Evolutionary conservation across 176 grass and related monocot genomes (phyloP), one percentile per base, ranked within the genome.

Genomic region (Otatea glauca): DNA sequence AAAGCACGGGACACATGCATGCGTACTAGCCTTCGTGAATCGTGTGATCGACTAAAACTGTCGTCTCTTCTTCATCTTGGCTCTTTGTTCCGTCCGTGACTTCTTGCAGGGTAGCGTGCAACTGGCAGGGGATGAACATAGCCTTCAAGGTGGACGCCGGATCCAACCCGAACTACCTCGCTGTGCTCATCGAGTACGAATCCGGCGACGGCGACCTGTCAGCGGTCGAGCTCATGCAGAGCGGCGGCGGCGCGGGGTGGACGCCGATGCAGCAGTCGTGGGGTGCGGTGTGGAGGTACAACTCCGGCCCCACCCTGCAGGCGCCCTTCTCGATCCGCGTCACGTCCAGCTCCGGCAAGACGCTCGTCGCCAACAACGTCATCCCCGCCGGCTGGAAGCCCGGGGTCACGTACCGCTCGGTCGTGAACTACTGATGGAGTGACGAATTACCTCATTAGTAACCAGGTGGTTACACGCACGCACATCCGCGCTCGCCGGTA

Each of bases 121-220:
- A 82, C 51, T 98, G 92, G 72, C 87, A 27, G 4, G 95, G 95
- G 53, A 20, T 74, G 63, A 70, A 94, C 69, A 72, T 97, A 17
- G 75, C 88, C 17, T 93, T 97, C 84, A 81, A 78, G 64, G 92
- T 97, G 39, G 92, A 97, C 58, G 42, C 51, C 35, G 92, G 95
- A 38, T 97, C 95, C 21, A 97, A 97, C 88, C 66, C 87, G 8
- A 74, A 90, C 88, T 97, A 97, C 90, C 72, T 97, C 4, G 95
- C 92, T 3, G 48, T 97, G 27, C 78, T 94, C 10, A 23, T 94
- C 69, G 90, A 94, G 86, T 94, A 90, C 79, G 88, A 88, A 84
- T 74, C 75, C 50, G 92, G 90, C 10, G 94, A 97, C 68, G 94
- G 92, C 76, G 92, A 91, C 65, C 94, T 97, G 25, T 65, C 81